These are phyloP conservation scores for Backusella mclennaniae DNA, from an alignment of 192 early-diverging fungal species.

Conservation along the genomic window DNA sequence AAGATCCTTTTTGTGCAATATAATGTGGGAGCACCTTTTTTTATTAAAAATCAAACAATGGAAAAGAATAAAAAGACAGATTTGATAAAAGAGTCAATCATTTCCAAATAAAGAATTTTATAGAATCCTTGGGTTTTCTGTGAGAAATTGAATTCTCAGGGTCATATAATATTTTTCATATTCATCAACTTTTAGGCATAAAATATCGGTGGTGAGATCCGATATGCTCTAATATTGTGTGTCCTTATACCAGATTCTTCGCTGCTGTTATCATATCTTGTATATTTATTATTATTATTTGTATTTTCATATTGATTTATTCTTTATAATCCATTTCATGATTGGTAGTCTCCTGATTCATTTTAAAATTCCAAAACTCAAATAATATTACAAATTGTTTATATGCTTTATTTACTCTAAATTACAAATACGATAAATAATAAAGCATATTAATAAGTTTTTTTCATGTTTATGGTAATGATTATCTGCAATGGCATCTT, in stretches of 20 bases:
- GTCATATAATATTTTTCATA: neutral
- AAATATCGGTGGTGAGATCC: no score
- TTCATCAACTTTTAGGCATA: neutral
- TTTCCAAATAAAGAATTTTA: neutral
- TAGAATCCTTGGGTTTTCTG: neutral
- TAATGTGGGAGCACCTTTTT: neutral
- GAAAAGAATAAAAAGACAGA: neutral
- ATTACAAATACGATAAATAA: neutral
- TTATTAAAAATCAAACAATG: neutral
- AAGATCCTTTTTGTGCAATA: neutral
- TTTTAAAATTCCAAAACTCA: neutral
- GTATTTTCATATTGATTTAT: neutral
- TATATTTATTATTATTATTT: no score
- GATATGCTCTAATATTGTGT: no score
- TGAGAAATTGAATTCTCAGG: neutral
- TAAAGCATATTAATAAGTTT: neutral
- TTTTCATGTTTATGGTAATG: neutral
- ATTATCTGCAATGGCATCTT: neutral
- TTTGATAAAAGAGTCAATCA: neutral
- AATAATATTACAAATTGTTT: neutral
- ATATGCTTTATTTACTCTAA: neutral
- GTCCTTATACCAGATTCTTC: no score
- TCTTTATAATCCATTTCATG: neutral
- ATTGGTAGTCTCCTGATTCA: neutral
- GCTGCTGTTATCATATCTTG: no score